Percentiles rank a stretch among this genome's conserved stretches.
These are phyloP conservation scores for Penicillium chermesinum DNA, from an alignment of 495 filamentous ascomycete species.

Conservation along the genomic window DNA sequence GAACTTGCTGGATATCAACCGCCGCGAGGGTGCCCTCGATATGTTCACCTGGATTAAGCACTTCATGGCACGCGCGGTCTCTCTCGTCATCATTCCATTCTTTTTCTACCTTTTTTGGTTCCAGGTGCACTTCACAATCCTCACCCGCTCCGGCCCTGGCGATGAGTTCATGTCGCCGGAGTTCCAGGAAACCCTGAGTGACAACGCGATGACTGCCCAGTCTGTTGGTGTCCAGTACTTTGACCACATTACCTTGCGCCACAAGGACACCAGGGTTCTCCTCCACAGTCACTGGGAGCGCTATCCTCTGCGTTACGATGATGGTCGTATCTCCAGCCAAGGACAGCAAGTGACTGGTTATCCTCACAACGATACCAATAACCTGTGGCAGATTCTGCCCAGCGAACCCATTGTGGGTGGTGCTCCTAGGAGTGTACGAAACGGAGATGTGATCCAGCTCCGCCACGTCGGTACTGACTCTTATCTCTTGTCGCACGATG, in stretches of 20 bases:
- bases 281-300: slow-evolving; percentile 87
- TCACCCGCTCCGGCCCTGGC: slow-evolving; percentile 83
- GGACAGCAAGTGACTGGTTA: slow-evolving; percentile 98
- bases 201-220: slow-evolving; percentile 86
- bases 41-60: slow-evolving; percentile 82
- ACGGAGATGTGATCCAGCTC: slow-evolving; percentile 83
- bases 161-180: slow-evolving; percentile 99
- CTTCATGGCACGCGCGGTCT: slow-evolving; percentile 76
- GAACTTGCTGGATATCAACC: slow-evolving; percentile 86
- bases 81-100: slow-evolving; percentile 85
- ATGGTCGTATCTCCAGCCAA: slow-evolving; percentile 95
- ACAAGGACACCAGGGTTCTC: slow-evolving; percentile 96
- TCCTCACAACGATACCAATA: slow-evolving; percentile 97
- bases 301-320: slow-evolving; percentile 93
- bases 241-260: slow-evolving; percentile 78
- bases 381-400: slow-evolving; percentile 93
- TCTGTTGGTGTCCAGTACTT: slow-evolving; percentile 84
- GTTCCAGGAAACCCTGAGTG: slow-evolving; percentile 93
- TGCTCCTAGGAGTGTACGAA: slow-evolving; percentile 62
- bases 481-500: slow-evolving; percentile 91
- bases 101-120: slow-evolving; percentile 99
- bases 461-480: slow-evolving; percentile 83
- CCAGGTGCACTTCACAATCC: slow-evolving; percentile 94
- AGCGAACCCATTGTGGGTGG: slow-evolving; percentile 47
- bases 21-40: slow-evolving; percentile 68